These are phyloP conservation scores for Backusella sp. DNA, from an alignment of 192 early-diverging fungal species.

Conservation along the genomic window DNA sequence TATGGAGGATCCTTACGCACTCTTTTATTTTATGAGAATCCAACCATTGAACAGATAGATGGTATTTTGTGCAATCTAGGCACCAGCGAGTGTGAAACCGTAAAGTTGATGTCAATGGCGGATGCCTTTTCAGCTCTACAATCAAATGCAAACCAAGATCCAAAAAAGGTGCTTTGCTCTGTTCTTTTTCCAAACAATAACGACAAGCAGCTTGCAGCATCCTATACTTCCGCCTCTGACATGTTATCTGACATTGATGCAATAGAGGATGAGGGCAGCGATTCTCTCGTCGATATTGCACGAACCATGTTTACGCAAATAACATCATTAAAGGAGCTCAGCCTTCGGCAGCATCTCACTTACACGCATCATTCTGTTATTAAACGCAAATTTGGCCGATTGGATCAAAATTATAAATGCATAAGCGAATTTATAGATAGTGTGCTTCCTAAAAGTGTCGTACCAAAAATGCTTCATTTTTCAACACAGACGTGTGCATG, in stretches of 20 bases:
- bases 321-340: background rate
- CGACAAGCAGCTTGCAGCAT: too few relatives aligned
- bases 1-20: slow-evolving; percentile 17
- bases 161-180: background rate
- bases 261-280: background rate
- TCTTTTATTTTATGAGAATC: background rate
- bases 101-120: background rate
- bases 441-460: slow-evolving; percentile 3
- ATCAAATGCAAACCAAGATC: background rate
- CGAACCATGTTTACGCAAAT: background rate
- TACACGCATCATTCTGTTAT: background rate
- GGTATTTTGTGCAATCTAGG: slow-evolving; percentile 8
- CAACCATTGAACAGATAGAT: slow-evolving; percentile 9
- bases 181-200: background rate
- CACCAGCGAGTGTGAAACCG: background rate
- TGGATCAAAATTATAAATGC: background rate
- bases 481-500: background rate
- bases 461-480: background rate
- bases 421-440: background rate
- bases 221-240: background rate
- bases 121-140: background rate
- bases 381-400: background rate
- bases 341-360: background rate
- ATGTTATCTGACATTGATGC: background rate
- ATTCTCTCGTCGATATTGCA: background rate